Conservation (phyloP, 441 rosid genomes). For the Adansonia grandidieri region DNA sequence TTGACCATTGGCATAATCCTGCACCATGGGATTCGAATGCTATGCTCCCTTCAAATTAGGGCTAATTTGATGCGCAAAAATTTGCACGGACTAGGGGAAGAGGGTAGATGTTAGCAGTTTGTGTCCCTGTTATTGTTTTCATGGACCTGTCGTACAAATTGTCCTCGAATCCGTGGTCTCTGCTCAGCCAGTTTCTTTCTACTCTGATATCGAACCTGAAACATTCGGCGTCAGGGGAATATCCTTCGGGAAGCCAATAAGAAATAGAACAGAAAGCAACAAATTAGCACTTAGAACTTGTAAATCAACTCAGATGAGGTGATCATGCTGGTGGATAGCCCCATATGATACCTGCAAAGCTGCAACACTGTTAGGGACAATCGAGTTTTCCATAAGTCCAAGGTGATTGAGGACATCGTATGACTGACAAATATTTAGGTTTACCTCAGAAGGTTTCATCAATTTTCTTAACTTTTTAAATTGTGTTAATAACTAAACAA, state of each 20-base stretch:
- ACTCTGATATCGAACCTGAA: constrained; percentile 61
- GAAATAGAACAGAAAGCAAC: not conserved
- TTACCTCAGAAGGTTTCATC: constrained; percentile 1
- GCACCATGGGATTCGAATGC: constrained; percentile 23
- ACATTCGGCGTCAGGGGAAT: constrained; percentile 3
- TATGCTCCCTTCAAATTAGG: not conserved
- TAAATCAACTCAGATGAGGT: constrained; percentile 19
- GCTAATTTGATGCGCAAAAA: constrained; percentile 21
- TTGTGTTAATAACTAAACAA: not conserved
- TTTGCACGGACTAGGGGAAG: constrained; percentile 10
- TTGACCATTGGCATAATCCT: constrained; percentile 19
- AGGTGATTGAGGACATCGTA: not conserved
- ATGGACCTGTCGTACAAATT: constrained; percentile 43
- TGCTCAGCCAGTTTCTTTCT: constrained; percentile 60
- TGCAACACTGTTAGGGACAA: not conserved
- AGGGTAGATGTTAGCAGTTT: constrained; percentile 26
- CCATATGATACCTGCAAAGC: constrained; percentile 4
- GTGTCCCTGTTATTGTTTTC: constrained; percentile 36
- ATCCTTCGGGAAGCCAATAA: not conserved
- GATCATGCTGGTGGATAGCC: not conserved
- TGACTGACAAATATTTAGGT: not conserved
- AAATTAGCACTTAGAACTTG: constrained; percentile 6
- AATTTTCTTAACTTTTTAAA: not conserved
- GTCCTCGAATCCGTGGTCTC: constrained; percentile 56
- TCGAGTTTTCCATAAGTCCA: not conserved